Evolutionary conservation across 148 eudicot species (phyloP).

Genomic region (Rhododendron ovatum): DNA sequence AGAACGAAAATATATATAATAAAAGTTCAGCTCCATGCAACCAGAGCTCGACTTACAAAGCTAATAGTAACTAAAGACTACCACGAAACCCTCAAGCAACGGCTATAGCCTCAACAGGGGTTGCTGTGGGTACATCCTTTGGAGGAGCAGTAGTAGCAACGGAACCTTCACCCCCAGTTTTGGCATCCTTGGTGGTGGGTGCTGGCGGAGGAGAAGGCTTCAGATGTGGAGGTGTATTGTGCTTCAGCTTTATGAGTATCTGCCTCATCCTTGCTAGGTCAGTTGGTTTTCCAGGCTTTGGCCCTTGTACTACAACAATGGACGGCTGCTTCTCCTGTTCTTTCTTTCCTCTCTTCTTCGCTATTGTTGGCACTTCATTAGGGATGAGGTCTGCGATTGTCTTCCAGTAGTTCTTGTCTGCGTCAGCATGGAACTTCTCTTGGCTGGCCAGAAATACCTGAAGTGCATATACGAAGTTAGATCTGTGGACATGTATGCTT

Average conservation of each 20-base stretch:
- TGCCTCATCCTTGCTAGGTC: conserved; percentile 54
- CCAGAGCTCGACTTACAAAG: not conserved
- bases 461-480: conserved; percentile 1
- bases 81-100: conserved; percentile 24
- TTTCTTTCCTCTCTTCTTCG: conserved; percentile 37
- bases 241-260: conserved; percentile 47
- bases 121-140: conserved; percentile 19
- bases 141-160: conserved; percentile 15
- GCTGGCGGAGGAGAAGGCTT: conserved; percentile 13
- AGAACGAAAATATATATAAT: not conserved
- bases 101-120: conserved; percentile 31
- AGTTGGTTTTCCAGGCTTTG: conserved; percentile 58
- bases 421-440: conserved; percentile 51
- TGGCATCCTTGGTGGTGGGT: conserved; percentile 18
- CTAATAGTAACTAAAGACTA: not conserved
- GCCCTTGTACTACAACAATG: conserved; percentile 40
- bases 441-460: conserved; percentile 38
- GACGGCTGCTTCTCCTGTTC: conserved; percentile 39
- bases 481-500: not conserved
- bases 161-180: conserved; percentile 11
- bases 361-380: conserved; percentile 38
- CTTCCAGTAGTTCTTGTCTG: conserved; percentile 45
- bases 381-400: conserved; percentile 50
- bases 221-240: conserved; percentile 48
- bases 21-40: not conserved